These are phyloP conservation scores for Alternaria novae-zelandiae DNA, from an alignment of 2,329 filamentous ascomycete species.

Conservation along the genomic window DNA sequence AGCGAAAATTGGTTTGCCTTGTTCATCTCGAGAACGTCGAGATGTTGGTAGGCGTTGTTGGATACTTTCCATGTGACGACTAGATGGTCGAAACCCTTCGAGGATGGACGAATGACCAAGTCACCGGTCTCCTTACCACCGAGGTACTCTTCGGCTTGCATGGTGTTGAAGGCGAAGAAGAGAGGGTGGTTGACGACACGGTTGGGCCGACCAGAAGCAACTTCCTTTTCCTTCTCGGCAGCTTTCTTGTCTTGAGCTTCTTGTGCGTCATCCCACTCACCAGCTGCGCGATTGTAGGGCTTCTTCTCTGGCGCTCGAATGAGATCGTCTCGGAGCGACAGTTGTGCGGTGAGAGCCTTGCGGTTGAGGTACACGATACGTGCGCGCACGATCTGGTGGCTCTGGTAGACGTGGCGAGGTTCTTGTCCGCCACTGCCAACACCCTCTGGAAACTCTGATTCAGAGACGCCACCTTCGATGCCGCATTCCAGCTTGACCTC, in stretches of 20 bases:
- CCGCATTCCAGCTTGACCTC: constrained; percentile 94
- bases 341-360: constrained; percentile 80
- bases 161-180: constrained; percentile 90
- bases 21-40: constrained; percentile 94
- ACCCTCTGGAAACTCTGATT: constrained; percentile 78
- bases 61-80: constrained; percentile 98
- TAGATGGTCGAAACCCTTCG: constrained; percentile 92
- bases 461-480: constrained; percentile 85
- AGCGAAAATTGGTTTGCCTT: constrained; percentile 98
- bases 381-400: constrained; percentile 84
- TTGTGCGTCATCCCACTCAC: constrained; percentile 85
- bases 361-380: constrained; percentile 89
- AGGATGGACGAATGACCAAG: constrained; percentile 92
- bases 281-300: constrained; percentile 70
- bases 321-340: constrained; percentile 83
- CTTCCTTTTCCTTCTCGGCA: constrained; percentile 83
- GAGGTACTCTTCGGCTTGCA: constrained; percentile 91
- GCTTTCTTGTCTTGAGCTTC: constrained; percentile 81
- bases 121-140: constrained; percentile 86
- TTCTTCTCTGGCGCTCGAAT: constrained; percentile 65
- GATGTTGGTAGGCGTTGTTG: constrained; percentile 95
- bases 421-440: constrained; percentile 59
- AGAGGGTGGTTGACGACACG: constrained; percentile 97
- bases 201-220: constrained; percentile 82
- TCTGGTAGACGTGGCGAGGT: constrained; percentile 69